phyloP scores from a whole-genome alignment of 371 early-diverging fungal genomes.

The Sporodiniella umbellata region DNA sequence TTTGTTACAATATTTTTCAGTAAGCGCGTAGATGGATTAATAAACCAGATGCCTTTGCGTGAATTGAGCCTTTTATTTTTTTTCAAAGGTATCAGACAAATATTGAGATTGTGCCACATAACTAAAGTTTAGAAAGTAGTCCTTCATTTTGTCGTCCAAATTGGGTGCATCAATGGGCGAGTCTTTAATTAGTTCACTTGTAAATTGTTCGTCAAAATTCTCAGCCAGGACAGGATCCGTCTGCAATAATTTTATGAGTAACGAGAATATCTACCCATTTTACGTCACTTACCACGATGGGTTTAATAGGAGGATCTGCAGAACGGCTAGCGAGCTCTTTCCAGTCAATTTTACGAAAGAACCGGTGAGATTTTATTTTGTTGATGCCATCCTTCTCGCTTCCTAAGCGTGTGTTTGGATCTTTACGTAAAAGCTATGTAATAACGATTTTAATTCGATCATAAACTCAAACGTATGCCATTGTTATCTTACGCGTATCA shows the following conservation, averaged over 20 bases:
- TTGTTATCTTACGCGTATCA: conserved; percentile 33
- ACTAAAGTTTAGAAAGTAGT: conserved; percentile 43
- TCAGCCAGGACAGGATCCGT: conserved; percentile 46
- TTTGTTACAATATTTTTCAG: too few species aligned
- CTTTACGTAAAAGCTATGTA: conserved; percentile 63
- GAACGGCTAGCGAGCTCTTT: conserved; percentile 57
- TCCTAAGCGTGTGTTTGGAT: conserved; percentile 65
- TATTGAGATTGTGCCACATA: conserved; percentile 35
- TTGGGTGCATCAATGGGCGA: conserved; percentile 27
- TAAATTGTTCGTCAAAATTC: conserved; percentile 49
- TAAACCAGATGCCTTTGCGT: too few species aligned
- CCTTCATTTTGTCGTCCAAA: conserved; percentile 31
- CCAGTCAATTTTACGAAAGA: conserved; percentile 90
- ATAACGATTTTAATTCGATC: neutral
- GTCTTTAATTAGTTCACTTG: conserved; percentile 37
- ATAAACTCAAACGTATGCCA: too few species aligned
- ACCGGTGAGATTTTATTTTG: conserved; percentile 81
- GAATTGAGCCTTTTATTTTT: too few species aligned
- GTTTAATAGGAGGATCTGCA: conserved; percentile 72
- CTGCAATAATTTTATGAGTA: conserved; percentile 11
- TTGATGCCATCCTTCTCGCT: conserved; percentile 68
- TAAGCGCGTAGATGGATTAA: too few species aligned
- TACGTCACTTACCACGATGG: conserved; percentile 54
- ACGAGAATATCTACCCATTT: neutral
- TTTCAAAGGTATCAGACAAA: neutral